These are phyloP conservation scores for Cryphonectria nitschkei DNA, from an alignment of 2,329 filamentous ascomycete species.

Conservation along the genomic window DNA sequence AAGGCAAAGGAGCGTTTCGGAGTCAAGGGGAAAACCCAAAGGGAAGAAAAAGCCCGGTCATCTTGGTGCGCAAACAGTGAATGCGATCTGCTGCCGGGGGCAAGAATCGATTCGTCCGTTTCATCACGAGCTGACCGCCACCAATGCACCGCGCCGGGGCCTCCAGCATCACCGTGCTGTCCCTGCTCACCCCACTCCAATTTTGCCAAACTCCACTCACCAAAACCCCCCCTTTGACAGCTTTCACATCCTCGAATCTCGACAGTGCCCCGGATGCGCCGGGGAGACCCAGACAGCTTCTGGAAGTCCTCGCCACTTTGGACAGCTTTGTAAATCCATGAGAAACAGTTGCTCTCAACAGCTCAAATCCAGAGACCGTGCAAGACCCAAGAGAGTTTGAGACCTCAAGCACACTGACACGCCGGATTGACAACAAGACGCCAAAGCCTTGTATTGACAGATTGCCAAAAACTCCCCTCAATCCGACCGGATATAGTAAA, in stretches of 20 bases:
- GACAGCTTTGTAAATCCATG: conserved; percentile 7
- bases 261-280: conserved; percentile 22
- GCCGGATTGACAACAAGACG: conserved; percentile 21
- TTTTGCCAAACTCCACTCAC: conserved; percentile 28
- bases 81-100: conserved; percentile 8
- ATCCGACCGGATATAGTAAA: conserved; percentile 26
- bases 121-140: conserved; percentile 25
- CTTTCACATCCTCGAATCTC: conserved; percentile 23
- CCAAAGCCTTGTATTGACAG: conserved; percentile 20
- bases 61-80: conserved; percentile 3
- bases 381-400: conserved; percentile 15
- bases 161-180: conserved; percentile 22
- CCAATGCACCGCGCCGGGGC: conserved; percentile 25
- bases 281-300: conserved; percentile 12
- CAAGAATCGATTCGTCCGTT: conserved; percentile 7
- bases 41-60: conserved; percentile 5
- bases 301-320: conserved; percentile 19
- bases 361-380: conserved; percentile 22
- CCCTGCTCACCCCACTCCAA: conserved; percentile 25
- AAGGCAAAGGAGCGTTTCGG: conserved; percentile 25
- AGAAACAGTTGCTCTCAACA: conserved; percentile 16
- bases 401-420: conserved; percentile 21
- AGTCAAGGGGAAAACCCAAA: conserved; percentile 4
- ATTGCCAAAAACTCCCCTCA: conserved; percentile 25
- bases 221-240: conserved; percentile 20